Percentiles rank a stretch among this genome's conserved stretches.
Conservation (phyloP, 257 asterid genomes). For the Fraxinus excelsior region DNA sequence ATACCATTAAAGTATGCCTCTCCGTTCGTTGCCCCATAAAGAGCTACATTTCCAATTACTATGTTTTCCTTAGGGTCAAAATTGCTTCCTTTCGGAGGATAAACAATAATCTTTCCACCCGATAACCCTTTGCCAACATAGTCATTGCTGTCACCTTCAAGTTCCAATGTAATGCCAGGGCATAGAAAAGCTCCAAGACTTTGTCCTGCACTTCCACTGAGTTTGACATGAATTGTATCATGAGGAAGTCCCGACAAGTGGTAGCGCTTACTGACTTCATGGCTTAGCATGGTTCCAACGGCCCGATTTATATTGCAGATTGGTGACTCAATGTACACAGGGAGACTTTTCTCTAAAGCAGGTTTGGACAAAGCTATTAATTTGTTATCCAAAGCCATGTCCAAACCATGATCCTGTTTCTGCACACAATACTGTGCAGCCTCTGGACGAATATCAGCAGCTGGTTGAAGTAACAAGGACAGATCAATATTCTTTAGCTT, state of each 20-base stretch:
- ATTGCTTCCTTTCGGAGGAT: slow-evolving; percentile 89
- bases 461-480: slow-evolving; percentile 88
- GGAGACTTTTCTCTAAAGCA: slow-evolving; percentile 77
- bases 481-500: slow-evolving; percentile 87
- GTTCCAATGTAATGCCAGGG: slow-evolving; percentile 91
- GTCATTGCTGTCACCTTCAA: slow-evolving; percentile 99
- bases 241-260: slow-evolving; percentile 76
- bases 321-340: slow-evolving; percentile 82
- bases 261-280: slow-evolving; percentile 85
- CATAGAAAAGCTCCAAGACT: slow-evolving; percentile 98
- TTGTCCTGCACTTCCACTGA: slow-evolving; percentile 96
- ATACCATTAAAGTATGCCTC: slow-evolving; percentile 99
- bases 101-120: slow-evolving; percentile 86
- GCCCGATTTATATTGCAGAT: slow-evolving; percentile 93
- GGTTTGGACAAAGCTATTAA: slow-evolving; percentile 64
- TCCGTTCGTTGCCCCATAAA: slow-evolving; percentile 90
- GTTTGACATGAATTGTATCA: slow-evolving; percentile 87
- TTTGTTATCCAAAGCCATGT: slow-evolving; percentile 91
- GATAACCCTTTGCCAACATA: slow-evolving; percentile 99
- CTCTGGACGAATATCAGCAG: slow-evolving; percentile 95
- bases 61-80: slow-evolving; percentile 94
- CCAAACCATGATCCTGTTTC: slow-evolving; percentile 97
- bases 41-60: slow-evolving; percentile 97
- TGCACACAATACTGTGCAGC: slow-evolving; percentile 95
- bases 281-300: slow-evolving; percentile 98